phyloP scores from a whole-genome alignment of 2,329 filamentous ascomycete genomes.

The Cephalotrichum gorgonifer region DNA sequence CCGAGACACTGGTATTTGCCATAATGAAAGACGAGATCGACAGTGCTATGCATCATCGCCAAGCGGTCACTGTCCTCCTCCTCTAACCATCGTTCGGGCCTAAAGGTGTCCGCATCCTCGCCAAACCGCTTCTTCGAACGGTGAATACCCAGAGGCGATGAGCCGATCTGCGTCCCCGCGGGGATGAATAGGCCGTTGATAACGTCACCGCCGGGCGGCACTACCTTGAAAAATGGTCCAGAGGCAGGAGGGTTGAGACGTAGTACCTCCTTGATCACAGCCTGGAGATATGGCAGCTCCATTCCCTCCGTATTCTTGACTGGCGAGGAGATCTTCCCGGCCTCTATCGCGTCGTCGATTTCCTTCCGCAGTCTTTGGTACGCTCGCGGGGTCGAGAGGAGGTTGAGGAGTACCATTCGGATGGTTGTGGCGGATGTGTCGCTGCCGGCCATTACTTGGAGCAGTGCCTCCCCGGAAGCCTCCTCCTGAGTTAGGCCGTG shows the following conservation, averaged over 20 bases:
- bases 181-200: slow-evolving; percentile 30
- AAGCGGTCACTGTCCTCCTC: slow-evolving; percentile 19
- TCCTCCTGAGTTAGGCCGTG: slow-evolving; percentile 20
- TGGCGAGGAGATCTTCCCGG: slow-evolving; percentile 15
- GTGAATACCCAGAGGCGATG: slow-evolving; percentile 28
- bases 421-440: slow-evolving; percentile 25
- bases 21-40: slow-evolving; percentile 31
- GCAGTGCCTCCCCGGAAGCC: slow-evolving; percentile 19
- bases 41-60: slow-evolving; percentile 23
- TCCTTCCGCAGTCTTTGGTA: slow-evolving; percentile 36
- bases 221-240: slow-evolving; percentile 21
- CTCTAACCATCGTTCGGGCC: slow-evolving; percentile 37
- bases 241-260: slow-evolving; percentile 33
- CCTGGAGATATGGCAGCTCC: slow-evolving; percentile 34
- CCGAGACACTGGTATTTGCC: slow-evolving; percentile 35
- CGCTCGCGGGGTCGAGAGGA: slow-evolving; percentile 36
- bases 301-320: slow-evolving; percentile 24
- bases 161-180: slow-evolving; percentile 32
- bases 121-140: slow-evolving; percentile 26
- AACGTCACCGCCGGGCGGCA: slow-evolving; percentile 25
- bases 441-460: slow-evolving; percentile 22
- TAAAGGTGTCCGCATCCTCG: slow-evolving; percentile 27
- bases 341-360: slow-evolving; percentile 23
- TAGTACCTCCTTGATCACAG: slow-evolving; percentile 37
- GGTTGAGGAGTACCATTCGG: slow-evolving; percentile 37